Evolutionary conservation across 2,329 filamentous ascomycete species (phyloP), one percentile per base, ranked within the genome.

Genomic region (Penicillium italicum): DNA sequence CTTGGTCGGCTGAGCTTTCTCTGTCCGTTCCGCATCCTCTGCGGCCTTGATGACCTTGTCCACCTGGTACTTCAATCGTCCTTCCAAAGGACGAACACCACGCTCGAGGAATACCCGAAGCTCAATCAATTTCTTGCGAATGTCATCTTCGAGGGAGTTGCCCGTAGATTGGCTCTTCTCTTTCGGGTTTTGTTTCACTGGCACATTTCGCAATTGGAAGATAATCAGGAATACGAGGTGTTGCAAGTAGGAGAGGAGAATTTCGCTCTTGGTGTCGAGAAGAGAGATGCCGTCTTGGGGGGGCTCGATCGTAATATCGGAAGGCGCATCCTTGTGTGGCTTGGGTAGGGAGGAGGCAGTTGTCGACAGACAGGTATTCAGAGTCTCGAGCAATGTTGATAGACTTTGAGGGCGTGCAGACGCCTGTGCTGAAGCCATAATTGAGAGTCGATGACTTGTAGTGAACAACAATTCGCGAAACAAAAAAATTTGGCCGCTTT

Each of bases 191-290:
- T 41, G 55, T 60, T 62, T 69, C 55, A 57, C 70, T 66, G 33
- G 74, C 58, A 69, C 85, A 85, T 56, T 64, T 33, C 90, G 85
- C 20, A 97, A 74, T 68, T 95, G 93, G 36, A 95, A 75, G 1
- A 96, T 78, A 42, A 96, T 88, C 38, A 96, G 78, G 65, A 96
- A 96, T 42, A 94, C 90, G 4, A 97, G 84, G 67, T 96, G 95
- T 68, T 99, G 93, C 0, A 99, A 81, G 74, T 99, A 99, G 4
- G 93, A 93, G 37, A 99, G 85, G 18, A 99, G 85, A n/a, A 99
- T 82, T 71, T 99, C 94, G 75, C 95, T 97, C 78, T 99, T 99
- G 62, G 90, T 86, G 70, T 97, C 91, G 67, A 99, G 86, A 1
- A 99, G 85, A 0, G 94, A 97, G 56, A 99, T 94, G 69, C 94